Percentiles rank a stretch among this genome's conserved stretches.
Conservation (phyloP, 1,139 yeast genomes). For the Candida sanyaensis region DNA sequence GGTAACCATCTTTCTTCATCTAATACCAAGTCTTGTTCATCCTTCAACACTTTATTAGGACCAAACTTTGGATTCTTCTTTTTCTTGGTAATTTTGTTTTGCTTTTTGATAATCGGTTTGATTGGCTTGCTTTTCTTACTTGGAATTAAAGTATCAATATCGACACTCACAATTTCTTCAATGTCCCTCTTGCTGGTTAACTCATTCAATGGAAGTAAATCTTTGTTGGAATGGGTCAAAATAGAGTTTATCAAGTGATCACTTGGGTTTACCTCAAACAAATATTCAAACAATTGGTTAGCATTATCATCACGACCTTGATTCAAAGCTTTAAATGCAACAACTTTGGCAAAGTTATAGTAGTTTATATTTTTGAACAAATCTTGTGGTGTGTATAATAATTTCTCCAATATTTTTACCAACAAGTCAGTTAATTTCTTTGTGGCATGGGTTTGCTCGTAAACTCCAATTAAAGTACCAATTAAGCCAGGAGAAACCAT, state of each 20-base stretch:
- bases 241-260: conserved; percentile 38
- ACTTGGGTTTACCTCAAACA: conserved; percentile 26
- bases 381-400: conserved; percentile 20
- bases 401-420: conserved; percentile 22
- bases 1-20: conserved; percentile 88
- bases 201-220: conserved; percentile 34
- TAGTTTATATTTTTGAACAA: conserved; percentile 23
- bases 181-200: conserved; percentile 26
- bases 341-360: conserved; percentile 44
- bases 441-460: conserved; percentile 36
- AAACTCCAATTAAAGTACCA: conserved; percentile 48
- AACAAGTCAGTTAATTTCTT: conserved; percentile 27
- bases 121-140: conserved; percentile 10
- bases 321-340: conserved; percentile 49
- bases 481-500: conserved; percentile 42
- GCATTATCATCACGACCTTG: conserved; percentile 31
- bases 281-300: conserved; percentile 30
- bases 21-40: conserved; percentile 30
- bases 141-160: conserved; percentile 25
- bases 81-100: conserved; percentile 22
- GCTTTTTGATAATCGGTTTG: conserved; percentile 8
- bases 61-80: conserved; percentile 37
- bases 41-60: conserved; percentile 34
- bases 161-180: conserved; percentile 31
- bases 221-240: conserved; percentile 22